Base-by-base conservation (phyloP, 805 yeast species). In the Scheffersomyces coipomensis region DNA sequence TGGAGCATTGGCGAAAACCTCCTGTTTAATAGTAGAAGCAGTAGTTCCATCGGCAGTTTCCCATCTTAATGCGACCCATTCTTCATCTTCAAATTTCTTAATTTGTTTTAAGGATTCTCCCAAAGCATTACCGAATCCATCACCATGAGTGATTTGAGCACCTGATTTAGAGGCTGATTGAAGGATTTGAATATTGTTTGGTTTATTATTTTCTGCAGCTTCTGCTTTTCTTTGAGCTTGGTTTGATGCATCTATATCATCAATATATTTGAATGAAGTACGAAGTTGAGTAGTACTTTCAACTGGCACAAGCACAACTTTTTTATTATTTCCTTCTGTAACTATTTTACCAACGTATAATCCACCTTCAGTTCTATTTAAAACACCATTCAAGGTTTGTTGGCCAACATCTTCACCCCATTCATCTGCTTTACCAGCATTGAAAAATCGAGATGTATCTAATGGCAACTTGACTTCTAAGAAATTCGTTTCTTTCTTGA, bases 251-350 rank as follows among this genome's bases (percentile, higher is more conserved):
- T 72, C 78, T 44, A 62, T 55, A 45, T 74, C 80, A 56, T 89
- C 96, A 31, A 89, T 79, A 55, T 90, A 87, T 47, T 75, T 76
- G 64, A 93, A 88, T 50, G 77, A 76, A 2, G 97, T 93, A 48
- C 96, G 75, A 44, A 93, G 59, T 59, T 91, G 97, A 0, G 84
- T 78, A 0, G 85, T 78, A 16, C 79, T 72, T 25, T 78, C 75
- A 1, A 90, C 69, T 1, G 91, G 86, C 1, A 78, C 61, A 44
- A 91, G 58, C 35, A 85, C 79, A 6, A 88, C 52, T 49, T 74
- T 79, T 38, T 48, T 8, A 42, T 24, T 12, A 26, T 34, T 23
- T 6, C 27, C 36, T 19, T 32, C 15, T 9, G 30, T 38, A 6
- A 56, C 44, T 5, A 67, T 49, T 35, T 56, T 53, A 8, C 59